Percentiles rank a stretch among this genome's conserved stretches.
Evolutionary conservation across 768 basidiomycete genomes (phyloP).

Genomic region (Punctularia strigosozonata): DNA sequence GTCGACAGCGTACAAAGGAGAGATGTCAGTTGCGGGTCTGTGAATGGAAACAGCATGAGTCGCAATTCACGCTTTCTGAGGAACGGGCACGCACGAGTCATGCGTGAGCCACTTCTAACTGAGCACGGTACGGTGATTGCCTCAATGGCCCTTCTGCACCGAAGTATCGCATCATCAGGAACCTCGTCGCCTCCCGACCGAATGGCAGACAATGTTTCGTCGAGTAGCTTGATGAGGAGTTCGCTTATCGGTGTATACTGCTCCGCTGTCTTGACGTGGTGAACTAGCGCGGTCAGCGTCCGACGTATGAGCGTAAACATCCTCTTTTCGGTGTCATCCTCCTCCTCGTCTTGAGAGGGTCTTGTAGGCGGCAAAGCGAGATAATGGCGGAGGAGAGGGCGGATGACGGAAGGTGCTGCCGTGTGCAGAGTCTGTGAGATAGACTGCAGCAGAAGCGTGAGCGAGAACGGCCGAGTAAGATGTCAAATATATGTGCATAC

Average conservation of each 20-base stretch:
- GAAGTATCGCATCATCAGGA: slow-evolving; percentile 13
- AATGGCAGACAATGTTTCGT: slow-evolving; percentile 4
- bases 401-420: slow-evolving; percentile 49
- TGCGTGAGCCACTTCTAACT: slow-evolving; percentile 61
- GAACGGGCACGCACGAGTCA: slow-evolving; percentile 36
- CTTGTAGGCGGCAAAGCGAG: no score
- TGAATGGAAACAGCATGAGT: background rate
- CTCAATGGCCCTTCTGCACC: slow-evolving; percentile 40
- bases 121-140: slow-evolving; percentile 43
- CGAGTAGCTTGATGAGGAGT: slow-evolving; percentile 31
- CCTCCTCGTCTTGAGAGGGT: no score
- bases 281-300: slow-evolving; percentile 67
- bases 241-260: slow-evolving; percentile 50
- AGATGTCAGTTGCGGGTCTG: slow-evolving; percentile 20
- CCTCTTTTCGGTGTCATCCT: slow-evolving; percentile 19
- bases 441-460: slow-evolving; percentile 43
- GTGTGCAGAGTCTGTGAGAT: slow-evolving; percentile 78
- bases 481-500: slow-evolving; percentile 19
- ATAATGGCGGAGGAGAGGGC: slow-evolving; percentile 44
- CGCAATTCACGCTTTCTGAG: background rate
- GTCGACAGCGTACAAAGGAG: slow-evolving; percentile 19
- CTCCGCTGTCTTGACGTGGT: slow-evolving; percentile 66
- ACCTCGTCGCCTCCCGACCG: slow-evolving; percentile 10
- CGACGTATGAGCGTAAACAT: slow-evolving; percentile 55
- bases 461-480: background rate